Conservation (phyloP, 176 grass and related monocot genomes). For the Rhynchospora tenuis region DNA sequence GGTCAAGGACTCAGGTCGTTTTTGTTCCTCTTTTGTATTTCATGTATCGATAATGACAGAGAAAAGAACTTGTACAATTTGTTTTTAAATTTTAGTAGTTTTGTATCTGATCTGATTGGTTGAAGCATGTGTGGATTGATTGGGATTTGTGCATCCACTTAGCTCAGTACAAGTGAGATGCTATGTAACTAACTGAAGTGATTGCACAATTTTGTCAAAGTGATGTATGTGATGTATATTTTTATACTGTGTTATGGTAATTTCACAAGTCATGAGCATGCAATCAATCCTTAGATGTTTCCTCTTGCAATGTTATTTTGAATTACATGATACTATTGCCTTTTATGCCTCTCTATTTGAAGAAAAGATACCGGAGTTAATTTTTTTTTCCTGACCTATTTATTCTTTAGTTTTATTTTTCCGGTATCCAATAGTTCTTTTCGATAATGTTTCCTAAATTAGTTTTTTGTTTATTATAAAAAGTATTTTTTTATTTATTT, state of each 20-base stretch:
- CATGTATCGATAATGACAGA: background rate
- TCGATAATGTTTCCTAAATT: background rate
- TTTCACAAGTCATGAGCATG: background rate
- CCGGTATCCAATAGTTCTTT: background rate
- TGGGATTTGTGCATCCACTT: background rate
- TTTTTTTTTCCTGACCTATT: background rate
- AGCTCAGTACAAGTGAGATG: background rate
- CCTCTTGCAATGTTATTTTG: background rate
- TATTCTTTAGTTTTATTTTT: background rate
- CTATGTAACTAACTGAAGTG: background rate
- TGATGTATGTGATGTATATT: background rate
- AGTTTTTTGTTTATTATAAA: background rate
- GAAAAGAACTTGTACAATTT: background rate
- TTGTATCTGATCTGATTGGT: background rate
- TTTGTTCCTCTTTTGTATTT: slow-evolving; percentile 15
- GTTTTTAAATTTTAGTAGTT: background rate
- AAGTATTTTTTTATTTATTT: background rate
- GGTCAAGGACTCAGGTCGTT: slow-evolving; percentile 32
- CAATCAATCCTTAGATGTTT: background rate
- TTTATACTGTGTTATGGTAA: background rate
- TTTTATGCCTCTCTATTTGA: background rate
- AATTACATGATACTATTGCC: background rate
- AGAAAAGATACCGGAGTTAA: background rate
- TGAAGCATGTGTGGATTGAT: background rate
- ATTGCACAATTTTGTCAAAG: background rate